These are phyloP conservation scores for Urostyla sp. DNA, from an alignment of 73 alveolate species.

Conservation along the genomic window DNA sequence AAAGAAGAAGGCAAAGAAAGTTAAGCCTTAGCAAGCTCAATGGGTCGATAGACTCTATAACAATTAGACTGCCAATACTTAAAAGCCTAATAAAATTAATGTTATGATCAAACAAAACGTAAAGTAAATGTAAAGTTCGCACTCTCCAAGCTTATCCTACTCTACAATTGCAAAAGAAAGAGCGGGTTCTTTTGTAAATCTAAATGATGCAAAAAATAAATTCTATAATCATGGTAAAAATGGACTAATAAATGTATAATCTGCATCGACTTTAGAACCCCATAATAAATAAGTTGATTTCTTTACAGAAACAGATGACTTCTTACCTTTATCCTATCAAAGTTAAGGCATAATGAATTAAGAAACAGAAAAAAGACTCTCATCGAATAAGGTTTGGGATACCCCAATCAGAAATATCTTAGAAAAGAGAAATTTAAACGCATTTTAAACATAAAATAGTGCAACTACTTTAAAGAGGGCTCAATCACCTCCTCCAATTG, in stretches of 20 bases:
- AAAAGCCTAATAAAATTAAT: not conserved
- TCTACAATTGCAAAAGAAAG: not conserved
- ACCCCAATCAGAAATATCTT: constrained; percentile 6
- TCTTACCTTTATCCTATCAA: not conserved
- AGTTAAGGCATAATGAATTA: not conserved
- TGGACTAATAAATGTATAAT: too few species aligned
- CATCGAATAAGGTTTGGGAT: constrained; percentile 4
- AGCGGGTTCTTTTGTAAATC: not conserved
- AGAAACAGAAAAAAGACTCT: not conserved
- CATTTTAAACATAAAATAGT: not conserved
- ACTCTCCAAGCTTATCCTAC: not conserved
- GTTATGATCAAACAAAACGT: not conserved
- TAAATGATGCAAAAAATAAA: not conserved
- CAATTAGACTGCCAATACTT: not conserved
- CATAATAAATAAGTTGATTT: not conserved
- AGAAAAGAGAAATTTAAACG: constrained; percentile 1
- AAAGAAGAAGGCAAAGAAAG: too few species aligned
- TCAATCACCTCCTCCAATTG: too few species aligned
- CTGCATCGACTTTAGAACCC: not conserved
- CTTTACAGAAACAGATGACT: not conserved
- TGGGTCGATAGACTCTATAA: constrained; percentile 36
- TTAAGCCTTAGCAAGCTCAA: too few species aligned
- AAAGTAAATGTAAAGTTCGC: not conserved
- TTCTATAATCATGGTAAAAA: not conserved
- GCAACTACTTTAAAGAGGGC: too few species aligned